Percentiles rank a stretch among this genome's conserved stretches.
Evolutionary conservation across 129 eudicot species (phyloP).

Genomic region (Chrysanthemum lavandulifolium): DNA sequence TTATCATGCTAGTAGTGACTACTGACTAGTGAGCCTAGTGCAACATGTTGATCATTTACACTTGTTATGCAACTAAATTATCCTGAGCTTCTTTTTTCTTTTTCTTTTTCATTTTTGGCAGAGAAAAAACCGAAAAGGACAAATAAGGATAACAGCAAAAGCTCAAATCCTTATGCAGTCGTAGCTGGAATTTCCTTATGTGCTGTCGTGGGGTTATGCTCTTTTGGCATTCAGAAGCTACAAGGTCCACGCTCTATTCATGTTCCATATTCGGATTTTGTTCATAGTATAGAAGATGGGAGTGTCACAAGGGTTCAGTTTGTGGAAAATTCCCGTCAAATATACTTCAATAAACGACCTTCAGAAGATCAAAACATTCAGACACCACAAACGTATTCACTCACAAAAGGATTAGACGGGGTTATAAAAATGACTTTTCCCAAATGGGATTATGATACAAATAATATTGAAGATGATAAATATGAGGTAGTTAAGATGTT

Average conservation of each 20-base stretch:
- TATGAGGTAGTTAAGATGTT: conserved; percentile 29
- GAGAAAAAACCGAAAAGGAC: conserved; percentile 21
- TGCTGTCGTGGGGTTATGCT: conserved; percentile 24
- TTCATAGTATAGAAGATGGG: conserved; percentile 36
- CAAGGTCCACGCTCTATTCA: conserved; percentile 12
- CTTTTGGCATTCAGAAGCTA: conserved; percentile 28
- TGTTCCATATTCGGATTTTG: conserved; percentile 36
- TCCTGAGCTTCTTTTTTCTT: not conserved
- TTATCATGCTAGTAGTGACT: not conserved
- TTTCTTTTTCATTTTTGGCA: not conserved
- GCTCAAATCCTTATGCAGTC: conserved; percentile 20
- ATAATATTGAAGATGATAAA: conserved; percentile 41
- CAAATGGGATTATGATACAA: conserved; percentile 33
- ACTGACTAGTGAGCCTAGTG: not conserved
- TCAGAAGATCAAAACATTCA: conserved; percentile 20
- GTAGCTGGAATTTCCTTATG: conserved; percentile 32
- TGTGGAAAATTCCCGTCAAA: conserved; percentile 37
- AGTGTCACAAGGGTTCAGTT: conserved; percentile 38
- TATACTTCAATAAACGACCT: conserved; percentile 31
- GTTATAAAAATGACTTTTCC: conserved; percentile 18
- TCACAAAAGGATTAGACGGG: conserved; percentile 10
- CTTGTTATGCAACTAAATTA: not conserved
- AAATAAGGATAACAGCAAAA: not conserved
- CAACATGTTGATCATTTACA: no score
- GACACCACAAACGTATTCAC: conserved; percentile 16